Conservation (phyloP, 2,329 filamentous ascomycete species). For the Epichloe gansuensis region DNA sequence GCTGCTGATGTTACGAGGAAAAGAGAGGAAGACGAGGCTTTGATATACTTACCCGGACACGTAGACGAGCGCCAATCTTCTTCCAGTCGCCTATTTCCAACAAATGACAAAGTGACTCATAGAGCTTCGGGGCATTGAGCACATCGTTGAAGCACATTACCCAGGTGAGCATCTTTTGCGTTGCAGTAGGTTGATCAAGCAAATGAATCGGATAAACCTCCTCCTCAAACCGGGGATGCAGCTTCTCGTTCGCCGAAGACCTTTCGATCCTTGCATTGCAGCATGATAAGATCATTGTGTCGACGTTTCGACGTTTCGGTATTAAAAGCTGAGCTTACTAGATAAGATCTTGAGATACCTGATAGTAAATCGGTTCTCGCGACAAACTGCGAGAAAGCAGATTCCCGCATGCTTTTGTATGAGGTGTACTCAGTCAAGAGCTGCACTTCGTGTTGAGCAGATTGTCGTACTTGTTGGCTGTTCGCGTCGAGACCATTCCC, state of each 20-base stretch:
- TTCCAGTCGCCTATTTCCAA: constrained; percentile 8
- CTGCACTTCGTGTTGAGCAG: background rate
- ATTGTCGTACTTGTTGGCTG: background rate
- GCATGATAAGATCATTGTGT: constrained; percentile 3
- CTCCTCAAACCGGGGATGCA: background rate
- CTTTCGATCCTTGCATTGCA: background rate
- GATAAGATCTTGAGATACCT: background rate
- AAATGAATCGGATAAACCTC: constrained; percentile 5
- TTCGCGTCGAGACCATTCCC: background rate
- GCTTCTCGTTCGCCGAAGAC: background rate
- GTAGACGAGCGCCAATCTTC: constrained; percentile 5
- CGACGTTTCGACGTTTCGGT: background rate
- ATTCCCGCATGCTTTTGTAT: background rate
- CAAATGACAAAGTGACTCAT: constrained; percentile 3
- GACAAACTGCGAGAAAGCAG: background rate
- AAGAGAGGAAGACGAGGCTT: background rate
- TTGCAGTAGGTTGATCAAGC: constrained; percentile 2
- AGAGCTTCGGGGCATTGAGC: constrained; percentile 2
- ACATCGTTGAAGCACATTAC: constrained; percentile 9
- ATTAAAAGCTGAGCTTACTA: background rate
- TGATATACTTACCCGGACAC: constrained; percentile 2
- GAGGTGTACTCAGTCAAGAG: background rate
- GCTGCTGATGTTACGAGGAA: background rate
- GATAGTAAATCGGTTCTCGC: background rate
- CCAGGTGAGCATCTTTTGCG: constrained; percentile 5